These are phyloP conservation scores for Ogataea hybrid DNA, from an alignment of 1,139 yeast species.

Conservation along the genomic window DNA sequence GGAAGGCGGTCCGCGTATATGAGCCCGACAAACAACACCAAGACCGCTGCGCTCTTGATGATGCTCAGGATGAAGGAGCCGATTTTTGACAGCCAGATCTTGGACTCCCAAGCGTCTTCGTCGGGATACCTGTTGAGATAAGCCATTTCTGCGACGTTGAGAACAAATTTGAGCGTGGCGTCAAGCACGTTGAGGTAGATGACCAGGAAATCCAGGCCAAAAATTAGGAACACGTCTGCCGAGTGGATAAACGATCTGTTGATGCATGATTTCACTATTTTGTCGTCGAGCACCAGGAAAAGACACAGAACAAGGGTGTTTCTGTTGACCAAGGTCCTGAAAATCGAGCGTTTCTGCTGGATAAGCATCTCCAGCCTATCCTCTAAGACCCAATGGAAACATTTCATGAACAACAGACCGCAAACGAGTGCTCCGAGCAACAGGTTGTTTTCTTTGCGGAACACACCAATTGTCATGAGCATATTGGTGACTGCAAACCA, in stretches of 20 bases:
- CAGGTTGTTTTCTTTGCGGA: constrained; percentile 54
- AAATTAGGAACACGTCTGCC: constrained; percentile 51
- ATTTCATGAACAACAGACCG: constrained; percentile 53
- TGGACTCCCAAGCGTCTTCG: constrained; percentile 74
- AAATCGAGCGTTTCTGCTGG: constrained; percentile 28
- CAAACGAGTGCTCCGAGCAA: constrained; percentile 42
- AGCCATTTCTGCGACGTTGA: constrained; percentile 58
- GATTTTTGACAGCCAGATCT: constrained; percentile 57
- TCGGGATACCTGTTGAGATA: constrained; percentile 44
- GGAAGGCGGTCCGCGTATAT: constrained; percentile 54
- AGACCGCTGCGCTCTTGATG: constrained; percentile 46
- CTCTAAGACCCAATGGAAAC: constrained; percentile 70
- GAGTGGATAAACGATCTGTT: constrained; percentile 54
- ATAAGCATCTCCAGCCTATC: constrained; percentile 61
- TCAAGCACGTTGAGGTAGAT: constrained; percentile 56
- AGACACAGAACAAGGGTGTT: constrained; percentile 39
- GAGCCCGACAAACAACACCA: constrained; percentile 49
- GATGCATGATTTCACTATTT: constrained; percentile 54
- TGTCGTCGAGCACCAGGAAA: constrained; percentile 49
- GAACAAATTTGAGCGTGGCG: constrained; percentile 44
- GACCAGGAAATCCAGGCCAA: constrained; percentile 77
- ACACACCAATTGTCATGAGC: constrained; percentile 61
- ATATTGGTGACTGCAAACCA: constrained; percentile 67
- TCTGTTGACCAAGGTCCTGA: constrained; percentile 33
- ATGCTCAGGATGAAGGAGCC: constrained; percentile 49